These are phyloP conservation scores for Nakazawaea ernobii DNA, from an alignment of 805 yeast species.

Conservation along the genomic window DNA sequence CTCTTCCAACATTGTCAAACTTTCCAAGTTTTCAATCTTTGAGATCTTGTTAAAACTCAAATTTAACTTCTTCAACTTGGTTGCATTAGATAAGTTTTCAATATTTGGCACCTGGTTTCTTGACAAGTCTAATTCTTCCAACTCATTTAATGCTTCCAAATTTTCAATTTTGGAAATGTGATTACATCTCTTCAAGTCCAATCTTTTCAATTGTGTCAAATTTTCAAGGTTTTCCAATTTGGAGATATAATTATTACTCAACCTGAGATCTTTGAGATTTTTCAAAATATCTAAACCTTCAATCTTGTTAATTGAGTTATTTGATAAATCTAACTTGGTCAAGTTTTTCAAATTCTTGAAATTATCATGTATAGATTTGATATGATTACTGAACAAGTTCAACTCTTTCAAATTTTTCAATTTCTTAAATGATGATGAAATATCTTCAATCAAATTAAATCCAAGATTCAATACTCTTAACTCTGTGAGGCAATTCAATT, in stretches of 20 bases:
- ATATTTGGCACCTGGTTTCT: constrained; percentile 56
- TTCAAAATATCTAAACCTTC: constrained; percentile 48
- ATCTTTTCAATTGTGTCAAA: constrained; percentile 71
- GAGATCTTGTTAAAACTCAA: constrained; percentile 75
- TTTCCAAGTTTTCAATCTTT: constrained; percentile 52
- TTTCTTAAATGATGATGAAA: constrained; percentile 1
- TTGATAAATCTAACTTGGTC: constrained; percentile 16
- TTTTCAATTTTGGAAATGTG: constrained; percentile 7
- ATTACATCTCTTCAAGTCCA: constrained; percentile 18
- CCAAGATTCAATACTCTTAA: constrained; percentile 7
- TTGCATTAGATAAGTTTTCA: constrained; percentile 52
- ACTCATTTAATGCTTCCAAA: constrained; percentile 36
- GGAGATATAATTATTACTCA: constrained; percentile 55
- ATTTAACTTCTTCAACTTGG: constrained; percentile 52
- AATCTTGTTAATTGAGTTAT: constrained; percentile 29
- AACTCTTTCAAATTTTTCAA: constrained; percentile 8
- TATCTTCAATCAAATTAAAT: constrained; percentile 8
- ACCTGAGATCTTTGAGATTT: constrained; percentile 63
- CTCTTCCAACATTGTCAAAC: constrained; percentile 61
- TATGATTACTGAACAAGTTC: constrained; percentile 25
- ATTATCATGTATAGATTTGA: constrained; percentile 64
- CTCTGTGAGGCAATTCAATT: constrained; percentile 25
- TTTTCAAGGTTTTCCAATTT: constrained; percentile 56
- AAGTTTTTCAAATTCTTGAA: constrained; percentile 46
- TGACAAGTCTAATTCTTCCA: constrained; percentile 80